A percentile compares a stretch with the other conserved stretches of the same genome.
These are phyloP conservation scores for Nannochloropsis salina DNA, from an alignment of 108 stramenopile genomes.

Conservation along the genomic window DNA sequence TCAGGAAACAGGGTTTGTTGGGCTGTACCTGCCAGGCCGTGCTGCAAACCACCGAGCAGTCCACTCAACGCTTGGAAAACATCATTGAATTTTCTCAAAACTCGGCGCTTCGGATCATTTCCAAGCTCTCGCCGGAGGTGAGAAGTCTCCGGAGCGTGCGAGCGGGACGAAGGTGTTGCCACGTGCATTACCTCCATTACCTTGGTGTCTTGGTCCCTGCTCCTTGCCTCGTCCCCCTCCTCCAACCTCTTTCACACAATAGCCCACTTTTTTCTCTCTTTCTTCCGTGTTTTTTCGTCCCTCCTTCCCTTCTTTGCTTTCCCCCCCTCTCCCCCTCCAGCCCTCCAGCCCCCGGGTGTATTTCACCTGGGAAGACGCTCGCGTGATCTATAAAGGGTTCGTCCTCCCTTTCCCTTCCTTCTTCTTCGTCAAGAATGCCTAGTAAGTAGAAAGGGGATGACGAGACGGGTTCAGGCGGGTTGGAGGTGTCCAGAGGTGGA, in stretches of 20 bases:
- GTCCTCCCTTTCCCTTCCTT: background rate
- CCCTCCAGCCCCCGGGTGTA: background rate
- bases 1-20: background rate
- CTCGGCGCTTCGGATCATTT: background rate
- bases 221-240: background rate
- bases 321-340: background rate
- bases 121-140: background rate
- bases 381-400: background rate
- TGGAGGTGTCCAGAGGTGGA: background rate
- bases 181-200: too few species aligned
- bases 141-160: background rate
- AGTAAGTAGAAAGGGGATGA: background rate
- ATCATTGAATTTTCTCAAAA: background rate
- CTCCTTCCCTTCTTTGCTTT: background rate
- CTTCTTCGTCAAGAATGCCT: slow-evolving; percentile 16
- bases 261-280: background rate
- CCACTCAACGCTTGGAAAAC: background rate
- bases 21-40: background rate
- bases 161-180: too few species aligned
- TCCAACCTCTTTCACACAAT: background rate
- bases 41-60: background rate
- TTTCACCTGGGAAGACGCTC: background rate
- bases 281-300: background rate
- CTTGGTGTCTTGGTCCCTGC: background rate
- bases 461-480: too few species aligned